Conservation (phyloP, 2,329 filamentous ascomycete species). For the Macrophomina pseudophaseolina region DNA sequence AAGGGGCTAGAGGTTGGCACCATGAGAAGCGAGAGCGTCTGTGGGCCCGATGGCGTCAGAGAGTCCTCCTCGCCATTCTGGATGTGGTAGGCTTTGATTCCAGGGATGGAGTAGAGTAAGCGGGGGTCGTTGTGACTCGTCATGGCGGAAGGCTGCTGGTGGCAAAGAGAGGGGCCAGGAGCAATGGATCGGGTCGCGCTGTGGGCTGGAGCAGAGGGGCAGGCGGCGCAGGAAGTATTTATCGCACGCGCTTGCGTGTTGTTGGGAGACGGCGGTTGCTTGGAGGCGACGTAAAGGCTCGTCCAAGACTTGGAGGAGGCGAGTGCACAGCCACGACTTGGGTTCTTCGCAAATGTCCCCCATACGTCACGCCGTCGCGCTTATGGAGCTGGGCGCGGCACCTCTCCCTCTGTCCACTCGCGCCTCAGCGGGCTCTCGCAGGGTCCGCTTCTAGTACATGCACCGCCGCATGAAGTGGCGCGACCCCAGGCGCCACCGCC, state of each 20-base stretch:
- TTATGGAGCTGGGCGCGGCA: not conserved
- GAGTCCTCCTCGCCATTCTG: slow-evolving; percentile 82
- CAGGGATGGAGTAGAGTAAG: slow-evolving; percentile 68
- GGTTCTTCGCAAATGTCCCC: not conserved
- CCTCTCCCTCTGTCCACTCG: not conserved
- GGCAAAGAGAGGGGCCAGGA: slow-evolving; percentile 10
- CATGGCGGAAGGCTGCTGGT: slow-evolving; percentile 39
- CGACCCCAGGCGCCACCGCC: not conserved
- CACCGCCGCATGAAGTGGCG: slow-evolving; percentile 6
- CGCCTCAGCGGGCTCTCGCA: not conserved
- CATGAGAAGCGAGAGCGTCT: slow-evolving; percentile 94
- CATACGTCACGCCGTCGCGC: slow-evolving; percentile 20
- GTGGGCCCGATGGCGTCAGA: slow-evolving; percentile 83
- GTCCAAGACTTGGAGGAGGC: slow-evolving; percentile 17
- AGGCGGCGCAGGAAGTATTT: not conserved
- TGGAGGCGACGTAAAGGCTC: slow-evolving; percentile 2
- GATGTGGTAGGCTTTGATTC: slow-evolving; percentile 90
- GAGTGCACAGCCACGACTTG: slow-evolving; percentile 9
- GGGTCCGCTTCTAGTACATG: not conserved
- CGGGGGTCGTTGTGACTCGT: slow-evolving; percentile 61
- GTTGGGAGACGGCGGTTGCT: slow-evolving; percentile 3
- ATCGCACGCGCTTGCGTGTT: not conserved
- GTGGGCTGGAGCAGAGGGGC: not conserved
- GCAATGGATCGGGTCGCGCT: not conserved
- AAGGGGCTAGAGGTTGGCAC: slow-evolving; percentile 84